These are phyloP conservation scores for Neonectria punicea DNA, from an alignment of 2,329 filamentous ascomycete genomes.

Conservation along the genomic window DNA sequence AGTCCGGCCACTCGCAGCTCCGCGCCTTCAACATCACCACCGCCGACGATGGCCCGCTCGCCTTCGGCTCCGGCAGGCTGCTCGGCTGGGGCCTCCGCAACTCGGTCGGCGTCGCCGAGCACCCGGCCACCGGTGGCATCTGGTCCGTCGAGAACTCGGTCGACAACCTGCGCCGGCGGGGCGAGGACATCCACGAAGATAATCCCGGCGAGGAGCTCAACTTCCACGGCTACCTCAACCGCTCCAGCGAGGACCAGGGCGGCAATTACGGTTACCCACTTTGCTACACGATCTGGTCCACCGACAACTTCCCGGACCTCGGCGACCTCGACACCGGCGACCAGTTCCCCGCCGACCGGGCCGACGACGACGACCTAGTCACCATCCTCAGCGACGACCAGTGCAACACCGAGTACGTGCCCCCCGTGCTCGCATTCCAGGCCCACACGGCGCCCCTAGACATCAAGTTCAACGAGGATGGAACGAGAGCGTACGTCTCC, in stretches of 20 bases:
- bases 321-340: slow-evolving; percentile 56
- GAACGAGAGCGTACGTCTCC: slow-evolving; percentile 70
- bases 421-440: slow-evolving; percentile 66
- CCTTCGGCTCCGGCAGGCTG: slow-evolving; percentile 60
- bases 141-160: slow-evolving; percentile 77
- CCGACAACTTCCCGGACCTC: slow-evolving; percentile 53
- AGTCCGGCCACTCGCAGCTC: slow-evolving; percentile 73
- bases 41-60: slow-evolving; percentile 46
- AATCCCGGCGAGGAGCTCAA: slow-evolving; percentile 82
- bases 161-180: slow-evolving; percentile 68
- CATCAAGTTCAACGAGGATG: slow-evolving; percentile 71
- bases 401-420: slow-evolving; percentile 55
- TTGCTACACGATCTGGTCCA: slow-evolving; percentile 75
- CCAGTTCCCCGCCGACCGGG: slow-evolving; percentile 56
- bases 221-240: slow-evolving; percentile 70
- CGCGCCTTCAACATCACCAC: slow-evolving; percentile 63
- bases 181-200: slow-evolving; percentile 70
- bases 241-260: slow-evolving; percentile 47
- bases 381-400: slow-evolving; percentile 54
- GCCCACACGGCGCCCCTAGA: slow-evolving; percentile 79
- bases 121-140: slow-evolving; percentile 62
- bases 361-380: slow-evolving; percentile 40
- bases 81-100: slow-evolving; percentile 79
- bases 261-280: slow-evolving; percentile 77
- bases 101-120: slow-evolving; percentile 75